Percentiles rank a stretch among this genome's conserved stretches.
Conservation (phyloP, 2,329 filamentous ascomycete genomes). For the Fusarium graminum region DNA sequence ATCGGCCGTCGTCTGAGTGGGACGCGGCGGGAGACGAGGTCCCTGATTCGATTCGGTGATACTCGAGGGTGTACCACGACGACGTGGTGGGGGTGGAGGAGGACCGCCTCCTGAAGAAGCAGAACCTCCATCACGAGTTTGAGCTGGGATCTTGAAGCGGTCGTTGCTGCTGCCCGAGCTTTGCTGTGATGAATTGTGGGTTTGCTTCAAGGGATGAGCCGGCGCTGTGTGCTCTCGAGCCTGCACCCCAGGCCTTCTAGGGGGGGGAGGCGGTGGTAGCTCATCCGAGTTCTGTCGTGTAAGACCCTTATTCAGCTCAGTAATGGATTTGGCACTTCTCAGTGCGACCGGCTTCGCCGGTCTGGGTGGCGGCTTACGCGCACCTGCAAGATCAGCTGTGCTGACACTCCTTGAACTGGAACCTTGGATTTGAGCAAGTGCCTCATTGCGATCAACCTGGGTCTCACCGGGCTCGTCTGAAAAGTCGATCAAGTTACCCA, state of each 20-base stretch:
- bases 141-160: constrained; percentile 32
- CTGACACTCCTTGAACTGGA: constrained; percentile 43
- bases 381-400: constrained; percentile 50
- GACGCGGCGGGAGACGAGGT: constrained; percentile 52
- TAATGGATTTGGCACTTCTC: constrained; percentile 58
- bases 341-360: constrained; percentile 70
- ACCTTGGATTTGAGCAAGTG: constrained; percentile 50
- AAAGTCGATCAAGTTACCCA: constrained; percentile 73
- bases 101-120: constrained; percentile 48
- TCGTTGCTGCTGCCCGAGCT: constrained; percentile 41
- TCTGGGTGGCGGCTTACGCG: constrained; percentile 60
- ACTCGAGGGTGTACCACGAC: constrained; percentile 58
- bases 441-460: constrained; percentile 53
- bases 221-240: constrained; percentile 43
- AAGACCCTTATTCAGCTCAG: constrained; percentile 44
- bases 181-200: constrained; percentile 57
- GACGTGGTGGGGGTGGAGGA: constrained; percentile 63
- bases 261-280: constrained; percentile 53
- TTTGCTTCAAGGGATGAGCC: constrained; percentile 57
- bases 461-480: constrained; percentile 64
- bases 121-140: constrained; percentile 27
- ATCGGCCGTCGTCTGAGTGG: constrained; percentile 53
- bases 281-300: constrained; percentile 35
- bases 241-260: constrained; percentile 52
- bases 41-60: constrained; percentile 33